Conservation (phyloP, 2,329 filamentous ascomycete genomes). For the Pseudopithomyces chartarum region DNA sequence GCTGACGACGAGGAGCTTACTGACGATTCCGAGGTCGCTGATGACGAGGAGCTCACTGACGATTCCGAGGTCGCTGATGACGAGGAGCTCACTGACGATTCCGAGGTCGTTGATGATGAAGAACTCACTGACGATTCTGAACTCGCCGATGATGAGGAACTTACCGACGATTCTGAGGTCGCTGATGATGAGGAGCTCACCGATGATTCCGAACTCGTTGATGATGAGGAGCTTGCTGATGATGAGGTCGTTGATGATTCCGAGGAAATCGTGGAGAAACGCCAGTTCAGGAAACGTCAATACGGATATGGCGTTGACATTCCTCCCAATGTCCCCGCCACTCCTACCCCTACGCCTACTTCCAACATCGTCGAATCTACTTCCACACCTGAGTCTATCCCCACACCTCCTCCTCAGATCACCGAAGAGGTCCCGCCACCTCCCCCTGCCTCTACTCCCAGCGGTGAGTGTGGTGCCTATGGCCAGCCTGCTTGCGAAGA, state of each 20-base stretch:
- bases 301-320: slow-evolving; percentile 7
- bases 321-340: not conserved
- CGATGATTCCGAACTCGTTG: too few relatives aligned
- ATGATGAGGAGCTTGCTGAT: too few relatives aligned
- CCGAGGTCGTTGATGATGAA: too few relatives aligned
- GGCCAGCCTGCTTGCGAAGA: not conserved
- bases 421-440: not conserved
- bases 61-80: too few relatives aligned
- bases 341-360: slow-evolving; percentile 1
- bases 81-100: too few relatives aligned
- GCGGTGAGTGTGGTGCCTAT: too few relatives aligned
- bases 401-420: not conserved
- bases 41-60: too few relatives aligned
- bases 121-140: not conserved
- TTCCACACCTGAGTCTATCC: not conserved
- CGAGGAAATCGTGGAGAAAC: too few relatives aligned
- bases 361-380: not conserved
- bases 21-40: not conserved
- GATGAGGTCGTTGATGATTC: not conserved
- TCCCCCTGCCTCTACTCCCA: not conserved
- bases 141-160: not conserved
- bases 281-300: slow-evolving; percentile 4
- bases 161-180: not conserved
- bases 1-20: slow-evolving; percentile 1
- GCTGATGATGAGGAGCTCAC: not conserved